phyloP scores from a whole-genome alignment of 768 basidiomycete genomes.

The Lactarius evosmus region DNA sequence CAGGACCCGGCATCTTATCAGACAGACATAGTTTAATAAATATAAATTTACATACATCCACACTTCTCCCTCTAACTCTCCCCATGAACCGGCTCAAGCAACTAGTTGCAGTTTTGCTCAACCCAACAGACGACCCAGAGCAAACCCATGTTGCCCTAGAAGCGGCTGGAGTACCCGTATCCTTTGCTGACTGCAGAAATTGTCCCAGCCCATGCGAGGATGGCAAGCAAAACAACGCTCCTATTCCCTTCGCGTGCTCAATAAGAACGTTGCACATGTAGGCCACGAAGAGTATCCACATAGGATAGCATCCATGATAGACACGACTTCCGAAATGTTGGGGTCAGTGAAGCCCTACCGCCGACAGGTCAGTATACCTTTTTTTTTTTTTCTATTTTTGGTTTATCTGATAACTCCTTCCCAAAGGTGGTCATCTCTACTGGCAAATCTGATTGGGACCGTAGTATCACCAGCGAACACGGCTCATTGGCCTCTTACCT shows the following conservation, averaged over 20 bases:
- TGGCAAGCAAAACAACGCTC: constrained; percentile 25
- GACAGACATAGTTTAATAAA: not conserved
- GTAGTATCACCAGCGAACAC: constrained; percentile 63
- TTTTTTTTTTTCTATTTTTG: not conserved
- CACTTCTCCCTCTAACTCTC: not conserved
- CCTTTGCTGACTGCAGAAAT: constrained; percentile 31
- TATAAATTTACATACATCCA: not conserved
- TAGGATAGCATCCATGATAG: constrained; percentile 59
- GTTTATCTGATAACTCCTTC: constrained; percentile 20
- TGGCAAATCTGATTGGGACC: constrained; percentile 85
- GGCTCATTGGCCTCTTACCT: constrained; percentile 69
- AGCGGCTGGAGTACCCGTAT: constrained; percentile 30
- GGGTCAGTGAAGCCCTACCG: constrained; percentile 82
- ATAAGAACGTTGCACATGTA: constrained; percentile 30
- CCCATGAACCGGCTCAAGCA: constrained; percentile 24
- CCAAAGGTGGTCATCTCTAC: constrained; percentile 82
- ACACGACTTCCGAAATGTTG: constrained; percentile 78
- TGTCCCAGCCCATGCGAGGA: constrained; percentile 36
- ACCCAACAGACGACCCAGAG: constrained; percentile 17
- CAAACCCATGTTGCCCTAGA: constrained; percentile 26
- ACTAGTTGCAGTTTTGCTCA: constrained; percentile 22
- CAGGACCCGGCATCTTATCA: not conserved
- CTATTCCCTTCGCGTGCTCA: constrained; percentile 2
- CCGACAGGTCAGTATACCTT: constrained; percentile 63
- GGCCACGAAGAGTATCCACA: constrained; percentile 73